Evolutionary conservation across 2,329 filamentous ascomycete genomes (phyloP).

Genomic region (Emydomyces testavorans): DNA sequence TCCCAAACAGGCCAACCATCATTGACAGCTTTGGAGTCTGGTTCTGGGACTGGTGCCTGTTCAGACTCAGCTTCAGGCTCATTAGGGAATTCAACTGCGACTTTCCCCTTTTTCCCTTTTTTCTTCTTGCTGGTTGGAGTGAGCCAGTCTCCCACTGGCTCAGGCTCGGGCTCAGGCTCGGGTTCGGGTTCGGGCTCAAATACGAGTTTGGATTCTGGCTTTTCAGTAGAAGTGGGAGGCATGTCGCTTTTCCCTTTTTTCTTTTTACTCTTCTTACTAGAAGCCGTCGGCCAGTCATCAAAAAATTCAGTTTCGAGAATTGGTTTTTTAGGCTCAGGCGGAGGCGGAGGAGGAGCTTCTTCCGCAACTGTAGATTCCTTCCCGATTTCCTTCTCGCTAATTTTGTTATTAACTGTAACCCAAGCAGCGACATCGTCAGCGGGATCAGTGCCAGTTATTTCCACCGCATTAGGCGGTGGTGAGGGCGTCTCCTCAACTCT

Average conservation of each 20-base stretch:
- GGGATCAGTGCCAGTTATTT: slow-evolving; percentile 20
- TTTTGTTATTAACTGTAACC: slow-evolving; percentile 20
- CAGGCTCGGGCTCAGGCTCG: slow-evolving; percentile 16
- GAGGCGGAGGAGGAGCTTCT: slow-evolving; percentile 11
- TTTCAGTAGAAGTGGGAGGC: slow-evolving; percentile 15
- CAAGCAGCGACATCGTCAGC: slow-evolving; percentile 25
- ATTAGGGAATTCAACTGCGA: slow-evolving; percentile 24
- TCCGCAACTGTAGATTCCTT: slow-evolving; percentile 19
- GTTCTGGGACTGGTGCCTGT: not conserved
- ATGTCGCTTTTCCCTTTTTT: slow-evolving; percentile 20
- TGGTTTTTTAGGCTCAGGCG: slow-evolving; percentile 14
- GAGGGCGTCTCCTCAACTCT: slow-evolving; percentile 28
- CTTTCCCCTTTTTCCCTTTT: slow-evolving; percentile 43
- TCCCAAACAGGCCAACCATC: slow-evolving; percentile 22
- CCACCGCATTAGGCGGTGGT: slow-evolving; percentile 19
- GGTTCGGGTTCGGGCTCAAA: slow-evolving; percentile 19
- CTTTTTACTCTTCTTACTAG: slow-evolving; percentile 18
- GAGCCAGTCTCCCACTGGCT: slow-evolving; percentile 19
- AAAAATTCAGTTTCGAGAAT: slow-evolving; percentile 26
- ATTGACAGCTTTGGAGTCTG: not conserved
- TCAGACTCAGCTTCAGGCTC: not conserved
- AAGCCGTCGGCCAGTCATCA: slow-evolving; percentile 24
- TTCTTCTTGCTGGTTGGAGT: slow-evolving; percentile 29
- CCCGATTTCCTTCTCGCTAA: slow-evolving; percentile 25
- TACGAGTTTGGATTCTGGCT: slow-evolving; percentile 13